Percentiles rank a stretch among this genome's conserved stretches.
phyloP scores from a whole-genome alignment of 2,329 filamentous ascomycete genomes.

The Calonectria pseudoturangicola region DNA sequence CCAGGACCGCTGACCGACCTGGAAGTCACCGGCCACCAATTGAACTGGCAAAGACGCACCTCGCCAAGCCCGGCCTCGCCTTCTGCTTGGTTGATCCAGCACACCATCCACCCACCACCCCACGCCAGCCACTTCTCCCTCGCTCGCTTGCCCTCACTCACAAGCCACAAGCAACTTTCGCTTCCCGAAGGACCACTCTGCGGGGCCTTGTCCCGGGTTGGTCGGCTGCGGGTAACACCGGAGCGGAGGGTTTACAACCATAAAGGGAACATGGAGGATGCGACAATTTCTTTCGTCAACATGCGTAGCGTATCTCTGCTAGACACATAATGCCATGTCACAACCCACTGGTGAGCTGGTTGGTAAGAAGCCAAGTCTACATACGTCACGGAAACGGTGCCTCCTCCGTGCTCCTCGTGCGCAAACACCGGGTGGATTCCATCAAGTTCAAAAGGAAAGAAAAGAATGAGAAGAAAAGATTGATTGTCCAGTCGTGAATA shows the following conservation, averaged over 20 bases:
- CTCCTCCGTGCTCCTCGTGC: background rate
- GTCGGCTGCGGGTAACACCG: conserved; percentile 35
- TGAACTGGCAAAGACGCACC: conserved; percentile 32
- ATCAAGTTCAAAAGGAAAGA: background rate
- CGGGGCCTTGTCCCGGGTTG: conserved; percentile 32
- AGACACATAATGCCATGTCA: conserved; percentile 18
- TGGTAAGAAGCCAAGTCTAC: background rate
- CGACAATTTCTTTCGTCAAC: conserved; percentile 21
- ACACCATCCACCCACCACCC: conserved; percentile 27
- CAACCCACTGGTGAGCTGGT: background rate
- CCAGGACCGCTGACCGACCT: conserved; percentile 23
- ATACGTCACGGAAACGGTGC: conserved; percentile 4
- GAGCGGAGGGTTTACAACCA: conserved; percentile 15
- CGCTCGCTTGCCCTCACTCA: conserved; percentile 24
- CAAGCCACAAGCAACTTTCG: conserved; percentile 30
- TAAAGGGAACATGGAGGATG: conserved; percentile 25
- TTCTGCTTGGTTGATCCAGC: conserved; percentile 6
- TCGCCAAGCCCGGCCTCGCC: conserved; percentile 32
- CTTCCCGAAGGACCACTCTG: conserved; percentile 16
- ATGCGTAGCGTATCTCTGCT: conserved; percentile 7
- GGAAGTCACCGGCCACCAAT: conserved; percentile 26
- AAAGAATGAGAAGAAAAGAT: too few species aligned
- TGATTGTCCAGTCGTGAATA: conserved; percentile 13
- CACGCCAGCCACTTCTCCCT: conserved; percentile 31
- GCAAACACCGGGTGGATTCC: background rate